Evolutionary conservation across 1,139 yeast species (phyloP).

Genomic region (Taphrina populina): DNA sequence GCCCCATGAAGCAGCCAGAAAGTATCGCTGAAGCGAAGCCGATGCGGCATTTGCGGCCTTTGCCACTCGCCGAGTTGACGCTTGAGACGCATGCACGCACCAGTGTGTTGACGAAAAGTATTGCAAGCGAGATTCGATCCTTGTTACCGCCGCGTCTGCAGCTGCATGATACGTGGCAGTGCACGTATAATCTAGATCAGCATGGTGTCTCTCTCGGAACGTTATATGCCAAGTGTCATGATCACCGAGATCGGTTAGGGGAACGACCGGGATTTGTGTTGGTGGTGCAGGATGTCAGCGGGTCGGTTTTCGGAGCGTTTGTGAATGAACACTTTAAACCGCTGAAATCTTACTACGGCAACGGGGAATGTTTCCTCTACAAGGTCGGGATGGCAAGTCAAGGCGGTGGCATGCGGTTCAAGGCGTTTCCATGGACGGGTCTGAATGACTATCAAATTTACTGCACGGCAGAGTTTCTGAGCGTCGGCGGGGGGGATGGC

Average conservation of each 20-base stretch:
- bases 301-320: conserved; percentile 77
- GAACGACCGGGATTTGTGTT: conserved; percentile 42
- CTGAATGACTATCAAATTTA: conserved; percentile 80
- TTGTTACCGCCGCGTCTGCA: conserved; percentile 68
- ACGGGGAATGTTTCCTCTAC: conserved; percentile 69
- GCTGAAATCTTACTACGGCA: conserved; percentile 79
- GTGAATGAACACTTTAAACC: conserved; percentile 69
- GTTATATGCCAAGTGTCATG: conserved; percentile 53
- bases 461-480: conserved; percentile 72
- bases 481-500: conserved; percentile 91
- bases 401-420: conserved; percentile 52
- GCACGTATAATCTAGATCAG: conserved; percentile 80
- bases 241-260: conserved; percentile 42
- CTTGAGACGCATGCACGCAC: conserved; percentile 54
- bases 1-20: conserved; percentile 5
- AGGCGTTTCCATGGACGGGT: conserved; percentile 87
- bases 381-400: conserved; percentile 48
- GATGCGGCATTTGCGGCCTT: conserved; percentile 36
- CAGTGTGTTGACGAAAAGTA: conserved; percentile 55
- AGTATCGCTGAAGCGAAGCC: conserved; percentile 12
- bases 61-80: conserved; percentile 53
- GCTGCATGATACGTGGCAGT: conserved; percentile 54
- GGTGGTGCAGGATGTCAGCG: conserved; percentile 48
- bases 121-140: conserved; percentile 72
- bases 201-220: conserved; percentile 87